These are phyloP conservation scores for Imleria badia DNA, from an alignment of 768 basidiomycete genomes.

Conservation along the genomic window DNA sequence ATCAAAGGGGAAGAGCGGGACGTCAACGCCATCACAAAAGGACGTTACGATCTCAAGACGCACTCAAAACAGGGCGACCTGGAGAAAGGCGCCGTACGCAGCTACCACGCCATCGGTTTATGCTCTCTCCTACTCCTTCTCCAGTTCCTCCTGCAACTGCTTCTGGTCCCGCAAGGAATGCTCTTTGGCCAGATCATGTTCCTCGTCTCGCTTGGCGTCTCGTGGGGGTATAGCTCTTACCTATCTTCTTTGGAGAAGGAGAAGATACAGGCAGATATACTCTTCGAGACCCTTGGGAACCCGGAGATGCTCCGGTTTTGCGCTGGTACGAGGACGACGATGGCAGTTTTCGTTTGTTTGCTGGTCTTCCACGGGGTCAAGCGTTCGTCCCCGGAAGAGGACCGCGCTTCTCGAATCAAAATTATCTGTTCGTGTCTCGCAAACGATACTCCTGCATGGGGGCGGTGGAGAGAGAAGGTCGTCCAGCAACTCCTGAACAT, in stretches of 20 bases:
- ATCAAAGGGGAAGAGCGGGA: constrained; percentile 28
- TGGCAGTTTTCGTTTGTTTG: constrained; percentile 24
- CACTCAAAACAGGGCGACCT: neutral
- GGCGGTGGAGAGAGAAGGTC: constrained; percentile 22
- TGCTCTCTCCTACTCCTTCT: constrained; percentile 28
- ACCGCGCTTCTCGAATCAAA: neutral
- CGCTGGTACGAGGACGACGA: constrained; percentile 19
- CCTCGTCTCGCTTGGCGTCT: constrained; percentile 27
- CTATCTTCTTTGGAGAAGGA: constrained; percentile 36
- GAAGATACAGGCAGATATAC: constrained; percentile 18
- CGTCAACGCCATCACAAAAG: constrained; percentile 31
- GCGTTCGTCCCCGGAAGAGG: neutral
- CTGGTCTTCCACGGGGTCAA: constrained; percentile 16
- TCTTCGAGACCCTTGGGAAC: constrained; percentile 13
- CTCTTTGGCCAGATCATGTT: constrained; percentile 39
- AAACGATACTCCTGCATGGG: constrained; percentile 24
- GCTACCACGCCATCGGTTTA: constrained; percentile 19
- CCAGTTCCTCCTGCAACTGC: constrained; percentile 35
- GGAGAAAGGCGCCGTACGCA: neutral
- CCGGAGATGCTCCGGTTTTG: constrained; percentile 11
- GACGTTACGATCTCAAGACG: constrained; percentile 23
- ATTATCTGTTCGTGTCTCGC: constrained; percentile 17
- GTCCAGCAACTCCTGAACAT: constrained; percentile 11
- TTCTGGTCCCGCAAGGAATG: constrained; percentile 32
- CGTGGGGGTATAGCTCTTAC: constrained; percentile 36